phyloP scores from a whole-genome alignment of 345 rosid genomes.

The Bruguiera sexangula region DNA sequence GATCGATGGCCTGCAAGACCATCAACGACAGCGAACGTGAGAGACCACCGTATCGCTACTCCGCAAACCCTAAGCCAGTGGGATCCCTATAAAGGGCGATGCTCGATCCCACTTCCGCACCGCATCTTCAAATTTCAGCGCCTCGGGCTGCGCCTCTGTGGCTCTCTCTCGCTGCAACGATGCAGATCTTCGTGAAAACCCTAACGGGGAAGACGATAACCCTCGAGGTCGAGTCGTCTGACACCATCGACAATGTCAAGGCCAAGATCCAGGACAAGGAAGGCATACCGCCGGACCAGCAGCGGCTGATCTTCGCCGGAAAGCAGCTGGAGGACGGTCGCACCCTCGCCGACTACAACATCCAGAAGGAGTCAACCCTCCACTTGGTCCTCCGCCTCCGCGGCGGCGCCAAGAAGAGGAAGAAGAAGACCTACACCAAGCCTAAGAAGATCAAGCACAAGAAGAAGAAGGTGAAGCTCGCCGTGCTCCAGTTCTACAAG shows the following conservation, averaged over 20 bases:
- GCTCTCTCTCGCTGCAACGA: background rate
- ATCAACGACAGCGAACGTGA: too few relatives aligned
- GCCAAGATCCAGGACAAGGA: constrained; percentile 38
- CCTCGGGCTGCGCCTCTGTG: background rate
- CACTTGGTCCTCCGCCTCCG: constrained; percentile 32
- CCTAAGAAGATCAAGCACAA: constrained; percentile 36
- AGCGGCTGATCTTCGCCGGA: constrained; percentile 32
- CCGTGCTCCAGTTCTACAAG: constrained; percentile 32
- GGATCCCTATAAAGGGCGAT: too few relatives aligned
- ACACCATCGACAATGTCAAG: constrained; percentile 33
- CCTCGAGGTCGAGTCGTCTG: constrained; percentile 33
- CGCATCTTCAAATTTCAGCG: background rate
- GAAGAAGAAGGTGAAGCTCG: constrained; percentile 36
- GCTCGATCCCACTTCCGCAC: too few relatives aligned
- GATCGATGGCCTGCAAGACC: too few relatives aligned
- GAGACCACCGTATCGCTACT: too few relatives aligned
- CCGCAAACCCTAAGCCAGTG: too few relatives aligned
- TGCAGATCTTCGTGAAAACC: constrained; percentile 38
- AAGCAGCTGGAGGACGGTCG: constrained; percentile 36
- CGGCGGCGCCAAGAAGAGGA: constrained; percentile 33
- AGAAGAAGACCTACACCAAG: constrained; percentile 36
- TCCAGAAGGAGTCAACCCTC: constrained; percentile 34
- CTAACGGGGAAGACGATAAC: constrained; percentile 34
- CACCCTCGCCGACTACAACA: constrained; percentile 34
- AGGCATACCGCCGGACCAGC: constrained; percentile 34